Evolutionary conservation across 768 basidiomycete species (phyloP), one percentile per base, ranked within the genome.

Genomic region (Suillus subaureus): DNA sequence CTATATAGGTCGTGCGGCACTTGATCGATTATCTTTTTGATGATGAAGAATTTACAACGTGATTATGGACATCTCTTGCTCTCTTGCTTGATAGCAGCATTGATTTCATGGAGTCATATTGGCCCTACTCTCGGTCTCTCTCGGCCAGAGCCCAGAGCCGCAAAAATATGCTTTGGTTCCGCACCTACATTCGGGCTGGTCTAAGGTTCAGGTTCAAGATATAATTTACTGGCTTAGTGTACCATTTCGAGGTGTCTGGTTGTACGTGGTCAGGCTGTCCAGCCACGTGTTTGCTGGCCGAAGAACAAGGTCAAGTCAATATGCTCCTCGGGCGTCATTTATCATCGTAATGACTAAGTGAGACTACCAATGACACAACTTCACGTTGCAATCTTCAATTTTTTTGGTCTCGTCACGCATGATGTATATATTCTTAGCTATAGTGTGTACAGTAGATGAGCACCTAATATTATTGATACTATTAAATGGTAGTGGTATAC

Each of bases 1-100:
- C 21, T 18, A 11, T 60, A 77, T 60, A 76, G 76, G 71, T 77
- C 13, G 87, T 94, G 0, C 81, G 83, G 61, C 78, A 80, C 66
- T 78, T 93, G 61, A 82, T 93, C 49, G 74, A 81, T 47, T 90
- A 88, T 75, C 76, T 93, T 51, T 85, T 86, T 65, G 68, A 73
- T 28, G 80, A 77, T 62, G 62, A 61, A 23, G 51, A 40, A n/a
- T 35, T 12, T 18, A 42, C 18, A 18, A 26, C 11, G 26, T 60
- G 57, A 58, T 40, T 42, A 40, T 42, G 56, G 18, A 9, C 21
- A 23, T 28, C 9, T 40, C n/a, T 42, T 21, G 18, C 31, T 28
- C 39, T 58, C 26, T 51, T 28, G 7, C 31, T 35, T 60, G 39
- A 58, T 39, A 39, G 28, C 18, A 31, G 28, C 52, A 28, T 31